Conservation (phyloP, 169 alveolate genomes). For the Cryptosporidium meleagridis region DNA sequence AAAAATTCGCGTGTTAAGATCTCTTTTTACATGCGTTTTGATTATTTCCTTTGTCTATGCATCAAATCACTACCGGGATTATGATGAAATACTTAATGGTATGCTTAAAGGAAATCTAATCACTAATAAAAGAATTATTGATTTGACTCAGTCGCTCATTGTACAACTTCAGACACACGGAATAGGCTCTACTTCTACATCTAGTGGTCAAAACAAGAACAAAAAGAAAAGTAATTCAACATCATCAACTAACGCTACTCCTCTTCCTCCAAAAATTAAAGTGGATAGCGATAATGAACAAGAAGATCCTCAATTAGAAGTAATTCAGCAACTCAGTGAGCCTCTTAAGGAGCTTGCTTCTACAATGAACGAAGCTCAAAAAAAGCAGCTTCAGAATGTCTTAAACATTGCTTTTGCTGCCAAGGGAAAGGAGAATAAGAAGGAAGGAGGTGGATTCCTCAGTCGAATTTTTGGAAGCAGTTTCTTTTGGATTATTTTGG, state of each 20-base stretch:
- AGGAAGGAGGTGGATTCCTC: conserved; percentile 14
- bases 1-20: conserved; percentile 35
- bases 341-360: conserved; percentile 58
- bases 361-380: conserved; percentile 66
- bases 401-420: conserved; percentile 61
- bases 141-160: conserved; percentile 55
- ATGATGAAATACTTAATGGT: conserved; percentile 58
- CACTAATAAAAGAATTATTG: conserved; percentile 66
- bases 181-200: not conserved
- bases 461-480: conserved; percentile 36
- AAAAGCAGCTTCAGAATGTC: conserved; percentile 41
- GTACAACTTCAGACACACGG: conserved; percentile 66
- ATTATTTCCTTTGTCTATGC: conserved; percentile 37
- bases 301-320: conserved; percentile 19
- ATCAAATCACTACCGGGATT: conserved; percentile 43
- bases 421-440: conserved; percentile 19
- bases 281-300: conserved; percentile 68
- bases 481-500: conserved; percentile 58
- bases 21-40: conserved; percentile 15
- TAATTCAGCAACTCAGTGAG: conserved; percentile 36
- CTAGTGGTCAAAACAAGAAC: conserved; percentile 3
- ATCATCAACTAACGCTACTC: not conserved
- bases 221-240: not conserved
- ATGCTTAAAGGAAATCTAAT: conserved; percentile 62
- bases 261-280: conserved; percentile 36